Evolutionary conservation across 495 filamentous ascomycete genomes (phyloP), one percentile per base, ranked within the genome.

Genomic region (Parmelia sp.): DNA sequence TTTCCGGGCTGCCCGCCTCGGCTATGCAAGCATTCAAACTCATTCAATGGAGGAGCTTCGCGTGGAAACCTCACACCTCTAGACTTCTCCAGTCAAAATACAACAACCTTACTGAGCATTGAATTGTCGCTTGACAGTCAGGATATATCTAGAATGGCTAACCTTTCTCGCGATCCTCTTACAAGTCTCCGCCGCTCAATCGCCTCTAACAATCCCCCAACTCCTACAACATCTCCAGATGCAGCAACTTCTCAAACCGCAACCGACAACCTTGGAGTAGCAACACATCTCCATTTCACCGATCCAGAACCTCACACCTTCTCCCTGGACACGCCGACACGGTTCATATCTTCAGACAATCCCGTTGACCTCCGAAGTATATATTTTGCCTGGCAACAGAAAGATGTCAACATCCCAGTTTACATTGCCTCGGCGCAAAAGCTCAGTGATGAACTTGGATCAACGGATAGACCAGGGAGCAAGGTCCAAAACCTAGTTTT

Each of bases 371-470:
- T 99, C 45, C 91, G 94, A 74, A 90, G 87, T 75, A 91, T 97
- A 77, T 96, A 90, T 76, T 95, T 97, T 66, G 90, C 91, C 59
- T 99, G 90, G 89, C 81, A 88, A 72, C 93, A 96, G 73, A 90
- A 90, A 73, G 92, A 97, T 78, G 83, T 85, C 64, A 83, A 87
- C 44, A 91, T 96, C 71, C 86, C 88, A 12, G 90, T 92, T 64
- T 97, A 97, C 80, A 92, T 97, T 74, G 83, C 87, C 55, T 86
- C 87, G 10, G 90, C 90, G 27, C 84, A 90, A 71, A 79, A 85
- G 65, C 80, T 97, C 42, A 96, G 93, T 66, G 88, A 91, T 45
- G 86, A 90, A 67, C 82, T 97, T 37, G 80, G 82, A 36, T 77
- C 79, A 61, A 80, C 82, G 59, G 81, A 79, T 27, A 76, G 78